A percentile compares a stretch with the other conserved stretches of the same genome.
These are phyloP conservation scores for Aspergillus sp. DNA, from an alignment of 2,329 filamentous ascomycete species.

Conservation along the genomic window DNA sequence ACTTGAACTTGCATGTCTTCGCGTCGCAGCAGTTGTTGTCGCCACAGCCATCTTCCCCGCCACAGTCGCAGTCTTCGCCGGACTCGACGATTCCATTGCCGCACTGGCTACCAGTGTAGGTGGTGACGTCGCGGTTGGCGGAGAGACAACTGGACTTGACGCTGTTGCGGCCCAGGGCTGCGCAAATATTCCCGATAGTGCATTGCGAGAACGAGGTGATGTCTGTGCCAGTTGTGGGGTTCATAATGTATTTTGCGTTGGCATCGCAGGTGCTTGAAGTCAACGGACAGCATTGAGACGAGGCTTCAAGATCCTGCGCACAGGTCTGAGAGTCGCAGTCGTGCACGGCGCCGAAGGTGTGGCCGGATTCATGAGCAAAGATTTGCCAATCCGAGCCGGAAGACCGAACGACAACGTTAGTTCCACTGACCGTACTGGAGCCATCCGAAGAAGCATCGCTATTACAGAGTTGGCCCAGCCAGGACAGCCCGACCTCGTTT, in stretches of 20 bases:
- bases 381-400: conserved; percentile 89
- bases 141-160: conserved; percentile 76
- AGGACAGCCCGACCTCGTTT: conserved; percentile 85
- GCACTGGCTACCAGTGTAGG: conserved; percentile 80
- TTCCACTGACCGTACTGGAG: conserved; percentile 73
- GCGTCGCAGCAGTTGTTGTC: conserved; percentile 81
- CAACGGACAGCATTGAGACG: conserved; percentile 79
- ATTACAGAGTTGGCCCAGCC: conserved; percentile 84
- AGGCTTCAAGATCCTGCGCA: conserved; percentile 59
- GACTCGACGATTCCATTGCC: conserved; percentile 96
- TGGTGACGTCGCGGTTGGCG: conserved; percentile 81
- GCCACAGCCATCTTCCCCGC: conserved; percentile 70
- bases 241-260: conserved; percentile 85
- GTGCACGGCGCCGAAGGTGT: conserved; percentile 94
- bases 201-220: conserved; percentile 85
- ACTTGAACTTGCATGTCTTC: conserved; percentile 80
- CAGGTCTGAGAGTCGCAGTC: conserved; percentile 78
- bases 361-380: conserved; percentile 89
- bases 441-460: conserved; percentile 53
- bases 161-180: conserved; percentile 73
- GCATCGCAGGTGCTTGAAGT: conserved; percentile 70
- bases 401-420: conserved; percentile 86
- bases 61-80: conserved; percentile 95
- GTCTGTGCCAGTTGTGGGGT: conserved; percentile 74
- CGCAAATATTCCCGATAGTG: conserved; percentile 90